Base-by-base conservation (phyloP, 306 rosid species). In the Phaseolus lunatus region DNA sequence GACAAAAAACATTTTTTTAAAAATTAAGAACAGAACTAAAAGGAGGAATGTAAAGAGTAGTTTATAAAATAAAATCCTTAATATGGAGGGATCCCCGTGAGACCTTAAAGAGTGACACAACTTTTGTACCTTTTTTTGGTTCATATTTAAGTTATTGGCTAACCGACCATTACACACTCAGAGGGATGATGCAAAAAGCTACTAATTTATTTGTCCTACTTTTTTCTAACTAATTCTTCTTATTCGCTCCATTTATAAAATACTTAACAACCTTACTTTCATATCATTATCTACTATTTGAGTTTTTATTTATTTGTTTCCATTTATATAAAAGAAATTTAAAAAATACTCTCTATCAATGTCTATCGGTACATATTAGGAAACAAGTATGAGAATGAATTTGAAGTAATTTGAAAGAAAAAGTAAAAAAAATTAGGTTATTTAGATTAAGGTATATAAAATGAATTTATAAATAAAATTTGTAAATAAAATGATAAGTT, bases 101-200 rank as follows among this genome's bases (percentile, higher is more conserved):
- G 53, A 66, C 63, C 63, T 80, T 53, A 73, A 80, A 73, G 76
- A 73, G 29, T 45, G 80, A 18, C 22, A 18, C 39, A 54, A 9
- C 69, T 66, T 73, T 80, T n/a, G 15, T 56, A 50, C 13, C 50
- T 57, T 78, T 69, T n/a, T 33, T 15, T 56, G 22, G 82, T 57
- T 68, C 76, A 41, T 26, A 19, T 78, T 78, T 20, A 67, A 69
- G 62, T 67, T 56, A 8, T 67, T 80, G 16, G 52, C 70, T 44
- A 80, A 73, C 75, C 31, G 56, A 73, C 45, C 18, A 19, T 9
- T 59, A 53, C 19, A 39, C 49, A 75, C 19, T 41, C 20, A 31
- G 22, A 20, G 45, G 63, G 52, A 33, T 73, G 47, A 80, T 14
- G 5, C 23, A 43, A 43, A n/a, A n/a, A 37, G 16, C 7, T 19